Evolutionary conservation across 768 basidiomycete species (phyloP).

Genomic region (Russula abietina): DNA sequence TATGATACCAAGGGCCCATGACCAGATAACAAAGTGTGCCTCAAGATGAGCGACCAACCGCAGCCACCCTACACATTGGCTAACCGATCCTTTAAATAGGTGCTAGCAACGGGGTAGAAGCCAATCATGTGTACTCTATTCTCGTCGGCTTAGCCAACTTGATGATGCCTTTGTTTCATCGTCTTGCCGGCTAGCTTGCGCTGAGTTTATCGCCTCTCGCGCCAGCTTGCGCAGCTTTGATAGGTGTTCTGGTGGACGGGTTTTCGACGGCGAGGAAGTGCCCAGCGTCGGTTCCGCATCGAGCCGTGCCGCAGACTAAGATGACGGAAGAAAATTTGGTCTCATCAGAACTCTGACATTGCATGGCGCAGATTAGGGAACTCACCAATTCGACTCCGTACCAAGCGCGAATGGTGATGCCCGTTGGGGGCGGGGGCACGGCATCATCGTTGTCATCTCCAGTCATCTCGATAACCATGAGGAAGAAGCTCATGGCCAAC

Average conservation of each 20-base stretch:
- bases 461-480: constrained; percentile 74
- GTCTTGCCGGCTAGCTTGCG: not conserved
- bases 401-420: constrained; percentile 68
- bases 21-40: not conserved
- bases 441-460: constrained; percentile 46
- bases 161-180: constrained; percentile 1
- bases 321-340: not conserved
- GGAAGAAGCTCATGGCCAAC: constrained; percentile 72
- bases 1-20: not conserved
- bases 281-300: constrained; percentile 10
- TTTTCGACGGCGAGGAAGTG: constrained; percentile 14
- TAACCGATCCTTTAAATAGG: not conserved
- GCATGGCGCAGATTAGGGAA: not conserved
- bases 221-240: constrained; percentile 17
- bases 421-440: constrained; percentile 39
- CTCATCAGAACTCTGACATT: not conserved
- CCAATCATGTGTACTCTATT: not conserved
- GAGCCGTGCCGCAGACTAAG: constrained; percentile 12
- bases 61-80: not conserved
- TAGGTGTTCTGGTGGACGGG: constrained; percentile 9
- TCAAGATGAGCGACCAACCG: not conserved
- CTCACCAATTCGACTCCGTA: constrained; percentile 75
- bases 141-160: constrained; percentile 15
- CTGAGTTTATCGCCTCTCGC: constrained; percentile 7
- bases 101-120: not conserved